Base-by-base conservation (phyloP, 192 early-diverging fungal genomes). In the Dissophora ornata region DNA sequence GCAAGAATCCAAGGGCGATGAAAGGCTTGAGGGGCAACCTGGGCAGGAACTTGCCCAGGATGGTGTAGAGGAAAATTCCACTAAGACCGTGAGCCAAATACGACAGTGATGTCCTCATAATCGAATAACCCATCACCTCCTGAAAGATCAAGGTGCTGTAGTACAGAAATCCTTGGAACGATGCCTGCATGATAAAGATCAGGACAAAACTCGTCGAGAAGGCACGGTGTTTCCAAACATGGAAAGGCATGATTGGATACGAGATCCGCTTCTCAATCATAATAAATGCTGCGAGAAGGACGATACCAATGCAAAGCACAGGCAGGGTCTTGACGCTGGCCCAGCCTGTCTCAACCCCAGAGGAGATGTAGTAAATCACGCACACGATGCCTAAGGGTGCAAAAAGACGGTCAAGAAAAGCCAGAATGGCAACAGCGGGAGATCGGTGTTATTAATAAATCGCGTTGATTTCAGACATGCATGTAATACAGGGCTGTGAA, bases 111-210 rank as follows among this genome's bases (percentile, higher is more conserved):
- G 81, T 77, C 13, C 70, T 60, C 48, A 83, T 52, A 41, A 82
- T 80, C 42, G 38, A 18, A 52, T 83, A 85, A 21, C 71, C 68
- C 21, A 71, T 30, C 10, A 80, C 62, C 15, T 85, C 80, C 58
- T 85, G 82, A 66, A 85, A 85, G 59, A 77, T 83, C 53, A 85
- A 50, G 4, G 84, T 85, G 6, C 70, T 62, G 32, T 67, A 78
- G 54, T 85, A 85, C 1, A 83, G 56, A 55, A 70, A 85, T 1
- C 77, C 74, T 22, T 70, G 66, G 66, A 85, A 85, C 3, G 67
- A 33, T 8, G 80, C 80, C 34, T 81, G 73, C 57, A 65, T 62
- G 22, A 71, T 69, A 44, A 77, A 77, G 36, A 77, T 67, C 16
- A 77, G 28, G 0, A 36, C 53, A 42, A 83, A 85, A 22, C 80